Evolutionary conservation across 208 protist species (phyloP), one percentile per base, ranked within the genome.

Genomic region (Leishmania gerbilli): DNA sequence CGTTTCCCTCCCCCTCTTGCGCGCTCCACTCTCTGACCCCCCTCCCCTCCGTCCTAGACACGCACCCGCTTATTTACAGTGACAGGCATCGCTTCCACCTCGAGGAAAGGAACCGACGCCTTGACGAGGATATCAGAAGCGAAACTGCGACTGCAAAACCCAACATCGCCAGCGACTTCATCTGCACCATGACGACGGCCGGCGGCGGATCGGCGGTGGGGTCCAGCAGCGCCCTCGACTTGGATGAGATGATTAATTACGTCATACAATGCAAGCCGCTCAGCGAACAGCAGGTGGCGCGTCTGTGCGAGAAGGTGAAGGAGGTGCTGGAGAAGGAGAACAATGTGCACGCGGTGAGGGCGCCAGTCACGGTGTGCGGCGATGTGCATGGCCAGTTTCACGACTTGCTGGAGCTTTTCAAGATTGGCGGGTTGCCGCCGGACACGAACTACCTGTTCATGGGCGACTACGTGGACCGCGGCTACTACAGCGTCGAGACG

Each of bases 391-490:
- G 98, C 2, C 98, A 99, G 88, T 99, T 99, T 72, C 97, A 99
- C 90, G 99, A 99, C 83, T 85, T 99, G 53, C 90, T 99, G n/a
- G 97, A 99, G 90, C 88, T 99, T 27, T 99, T 99, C 86, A 94
- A 98, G 82, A 98, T 99, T 83, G 98, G 98, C 49, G 98, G 98
- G 9, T 79, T 98, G 40, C 92, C 94, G 24, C 99, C 99, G 49
- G 95, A 99, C 85, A 99, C 98, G 21, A 99, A 99, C 82, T 99
- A 99, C 83, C 92, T 99, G 17, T 99, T 99, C 87, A 95, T 99
- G 89, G 98, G 97, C 40, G 98, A 99, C 88, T 99, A 99, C 89
- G 98, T 99, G 7, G 98, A 99, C 82, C 93, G 98, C 76, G 98
- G 96, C 19, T 98, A 98, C 92, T 98, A 98, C 90, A 97, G 91